Conservation (phyloP, 768 basidiomycete species). For the Podaxis sp. region DNA sequence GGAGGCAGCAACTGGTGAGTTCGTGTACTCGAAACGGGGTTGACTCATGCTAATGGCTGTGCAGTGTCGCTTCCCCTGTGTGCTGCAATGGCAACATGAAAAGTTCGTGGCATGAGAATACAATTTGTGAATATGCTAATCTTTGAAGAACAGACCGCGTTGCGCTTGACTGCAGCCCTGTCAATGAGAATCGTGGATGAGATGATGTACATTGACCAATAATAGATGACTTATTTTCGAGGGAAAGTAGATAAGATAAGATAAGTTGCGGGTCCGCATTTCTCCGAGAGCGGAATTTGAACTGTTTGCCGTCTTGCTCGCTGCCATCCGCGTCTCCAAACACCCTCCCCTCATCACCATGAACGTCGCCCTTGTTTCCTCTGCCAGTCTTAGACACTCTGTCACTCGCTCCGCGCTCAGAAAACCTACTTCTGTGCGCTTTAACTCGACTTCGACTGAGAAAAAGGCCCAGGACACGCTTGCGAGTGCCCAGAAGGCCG, state of each 20-base stretch:
- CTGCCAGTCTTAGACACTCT: constrained; percentile 26
- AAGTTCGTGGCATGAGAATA: neutral
- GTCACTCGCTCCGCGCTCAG: constrained; percentile 29
- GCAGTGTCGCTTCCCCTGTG: constrained; percentile 1
- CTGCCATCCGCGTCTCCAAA: neutral
- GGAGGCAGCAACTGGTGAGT: neutral
- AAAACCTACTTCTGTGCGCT: constrained; percentile 30
- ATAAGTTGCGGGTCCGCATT: constrained; percentile 6
- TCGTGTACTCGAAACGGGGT: neutral
- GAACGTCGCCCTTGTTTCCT: constrained; percentile 25
- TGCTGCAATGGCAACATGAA: neutral
- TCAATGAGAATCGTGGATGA: neutral
- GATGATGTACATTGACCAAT: neutral
- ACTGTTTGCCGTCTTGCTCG: neutral
- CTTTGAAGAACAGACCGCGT: neutral
- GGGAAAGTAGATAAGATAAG: constrained; percentile 1
- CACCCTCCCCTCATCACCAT: constrained; percentile 23
- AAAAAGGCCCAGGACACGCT: constrained; percentile 74
- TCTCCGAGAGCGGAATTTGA: constrained; percentile 13
- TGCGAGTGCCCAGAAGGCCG: constrained; percentile 53
- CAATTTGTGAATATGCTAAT: neutral
- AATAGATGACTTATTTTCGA: neutral
- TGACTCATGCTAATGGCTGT: neutral
- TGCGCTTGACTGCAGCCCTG: neutral
- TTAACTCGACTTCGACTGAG: constrained; percentile 44